Percentiles rank a stretch among this genome's conserved stretches.
phyloP scores from a whole-genome alignment of 768 basidiomycete genomes.

The Mrakia blollopis region DNA sequence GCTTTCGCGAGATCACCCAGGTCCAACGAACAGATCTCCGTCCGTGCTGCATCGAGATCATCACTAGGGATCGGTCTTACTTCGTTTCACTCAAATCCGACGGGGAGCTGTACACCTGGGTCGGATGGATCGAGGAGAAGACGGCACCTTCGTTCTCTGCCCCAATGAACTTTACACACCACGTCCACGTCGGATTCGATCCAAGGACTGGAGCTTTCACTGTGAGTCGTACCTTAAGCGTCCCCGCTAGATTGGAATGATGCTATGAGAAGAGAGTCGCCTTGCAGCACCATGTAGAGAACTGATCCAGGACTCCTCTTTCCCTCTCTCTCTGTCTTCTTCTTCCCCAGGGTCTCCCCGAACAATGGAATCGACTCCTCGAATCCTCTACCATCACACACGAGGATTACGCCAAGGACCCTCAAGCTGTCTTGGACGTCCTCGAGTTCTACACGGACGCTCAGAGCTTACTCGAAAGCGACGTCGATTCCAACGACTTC shows the following conservation, averaged over 20 bases:
- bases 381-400: constrained; percentile 96
- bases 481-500: constrained; percentile 52
- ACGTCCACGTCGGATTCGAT: constrained; percentile 97
- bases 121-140: constrained; percentile 89
- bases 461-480: constrained; percentile 60
- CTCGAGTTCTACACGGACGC: constrained; percentile 98
- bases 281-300: too few species aligned
- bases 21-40: constrained; percentile 91
- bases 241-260: too few species aligned
- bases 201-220: constrained; percentile 90
- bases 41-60: constrained; percentile 84
- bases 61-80: constrained; percentile 75
- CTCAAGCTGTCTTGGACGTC: constrained; percentile 93
- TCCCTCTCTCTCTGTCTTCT: too few species aligned
- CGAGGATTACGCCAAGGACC: constrained; percentile 94
- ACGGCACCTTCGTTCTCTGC: constrained; percentile 88
- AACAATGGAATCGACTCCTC: constrained; percentile 92
- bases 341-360: constrained; percentile 60
- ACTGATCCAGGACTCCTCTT: too few species aligned
- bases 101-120: constrained; percentile 98
- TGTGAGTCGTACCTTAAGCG: constrained; percentile 43
- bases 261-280: too few species aligned
- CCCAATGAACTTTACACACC: constrained; percentile 97
- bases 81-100: constrained; percentile 80
- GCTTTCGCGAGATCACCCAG: constrained; percentile 70